Base-by-base conservation (phyloP, 768 basidiomycete genomes). In the Tylopilus subfusipes region DNA sequence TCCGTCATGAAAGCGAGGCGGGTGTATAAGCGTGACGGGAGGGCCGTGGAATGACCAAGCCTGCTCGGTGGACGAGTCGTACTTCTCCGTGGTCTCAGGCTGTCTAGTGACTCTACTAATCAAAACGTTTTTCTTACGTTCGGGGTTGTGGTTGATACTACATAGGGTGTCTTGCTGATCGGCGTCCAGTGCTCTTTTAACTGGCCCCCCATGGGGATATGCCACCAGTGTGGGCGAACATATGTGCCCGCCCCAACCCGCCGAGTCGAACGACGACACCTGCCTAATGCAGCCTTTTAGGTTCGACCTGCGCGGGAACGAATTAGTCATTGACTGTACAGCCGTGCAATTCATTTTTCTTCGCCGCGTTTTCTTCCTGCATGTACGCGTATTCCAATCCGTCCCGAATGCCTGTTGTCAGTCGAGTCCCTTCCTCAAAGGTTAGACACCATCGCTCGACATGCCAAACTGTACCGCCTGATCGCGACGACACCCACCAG, bases 1-100 rank as follows among this genome's bases (percentile, higher is more conserved):
- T 38, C 7, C 27, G 82, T 84, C 39, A 82, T 84, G 82, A 85
- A 84, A 59, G 77, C 70, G 1, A 84, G 82, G 13, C 69, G 61
- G 51, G 70, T 81, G 16, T 77, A 73, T 54, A 78, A 81, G 61
- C 61, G 59, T 42, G 70, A 72, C 34, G 77, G 78, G 38, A 38
- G 36, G 36, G 18, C 36, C n/a, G 36, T 36, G 36, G 36, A n/a
- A 36, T n/a, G 36, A 38, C 1, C 38, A n/a, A 38, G 38, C 38
- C 33, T 12, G 13, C 33, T 34, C 34, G 18, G 18, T 18, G 34
- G 34, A 18, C 34, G 25, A 27, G 25, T 16, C 6, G 12, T 31
- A 31, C 33, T 34, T 40, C 39, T 40, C 39, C 39, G 39, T 21
- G 39, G 39, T 40, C 9, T n/a, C n/a, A n/a, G n/a, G n/a, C n/a